Percentiles rank a stretch among this genome's conserved stretches.
Conservation (phyloP, 768 basidiomycete species). For the Leccinum boreale region DNA sequence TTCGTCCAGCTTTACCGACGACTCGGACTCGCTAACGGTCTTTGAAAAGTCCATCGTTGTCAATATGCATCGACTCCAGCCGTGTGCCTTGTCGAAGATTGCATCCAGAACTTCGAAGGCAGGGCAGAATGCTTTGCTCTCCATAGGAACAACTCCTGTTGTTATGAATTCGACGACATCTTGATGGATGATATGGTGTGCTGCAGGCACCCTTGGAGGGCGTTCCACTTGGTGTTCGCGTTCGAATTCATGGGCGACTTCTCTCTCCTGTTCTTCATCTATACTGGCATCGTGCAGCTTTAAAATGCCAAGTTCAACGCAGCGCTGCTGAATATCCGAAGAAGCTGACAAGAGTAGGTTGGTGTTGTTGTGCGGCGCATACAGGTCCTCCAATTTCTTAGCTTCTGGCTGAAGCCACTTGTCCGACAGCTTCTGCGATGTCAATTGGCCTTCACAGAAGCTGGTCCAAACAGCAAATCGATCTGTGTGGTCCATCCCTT, state of each 20-base stretch:
- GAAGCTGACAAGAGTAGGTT: not conserved
- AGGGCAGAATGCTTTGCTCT: not conserved
- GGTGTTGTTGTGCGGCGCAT: conserved; percentile 12
- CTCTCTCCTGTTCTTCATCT: conserved; percentile 47
- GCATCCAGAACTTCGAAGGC: not conserved
- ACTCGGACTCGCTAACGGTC: not conserved
- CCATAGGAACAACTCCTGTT: not conserved
- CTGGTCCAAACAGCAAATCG: conserved; percentile 23
- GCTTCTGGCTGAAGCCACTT: conserved; percentile 42
- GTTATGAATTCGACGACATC: not conserved
- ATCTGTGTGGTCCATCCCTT: conserved; percentile 35
- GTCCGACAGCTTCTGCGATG: not conserved
- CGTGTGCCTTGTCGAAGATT: not conserved
- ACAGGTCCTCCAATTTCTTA: conserved; percentile 35
- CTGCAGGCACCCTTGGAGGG: not conserved
- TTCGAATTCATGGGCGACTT: conserved; percentile 35
- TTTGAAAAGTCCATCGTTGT: not conserved
- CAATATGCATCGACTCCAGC: not conserved
- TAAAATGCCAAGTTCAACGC: conserved; percentile 26
- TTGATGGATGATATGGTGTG: not conserved
- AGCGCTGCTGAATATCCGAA: conserved; percentile 26
- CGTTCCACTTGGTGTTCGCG: not conserved
- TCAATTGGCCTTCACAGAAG: conserved; percentile 9
- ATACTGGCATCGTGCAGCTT: conserved; percentile 14
- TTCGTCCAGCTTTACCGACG: not conserved